These are phyloP conservation scores for Microdochium paspali DNA, from an alignment of 2,329 filamentous ascomycete genomes.

Conservation along the genomic window DNA sequence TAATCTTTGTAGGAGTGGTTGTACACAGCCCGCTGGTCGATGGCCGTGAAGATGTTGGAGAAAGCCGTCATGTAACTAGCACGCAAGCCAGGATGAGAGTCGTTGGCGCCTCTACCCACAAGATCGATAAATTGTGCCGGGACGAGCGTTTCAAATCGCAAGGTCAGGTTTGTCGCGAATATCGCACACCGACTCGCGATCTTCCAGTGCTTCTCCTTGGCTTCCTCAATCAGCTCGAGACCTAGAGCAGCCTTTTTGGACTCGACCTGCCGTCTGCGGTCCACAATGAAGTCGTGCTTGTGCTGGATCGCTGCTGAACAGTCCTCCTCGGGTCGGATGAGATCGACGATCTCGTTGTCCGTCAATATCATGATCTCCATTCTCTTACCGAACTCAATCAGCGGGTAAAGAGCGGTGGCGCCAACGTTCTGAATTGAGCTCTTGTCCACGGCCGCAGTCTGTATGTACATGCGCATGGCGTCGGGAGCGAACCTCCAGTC, in stretches of 20 bases:
- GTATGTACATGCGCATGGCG: slow-evolving; percentile 83
- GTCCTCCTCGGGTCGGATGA: slow-evolving; percentile 61
- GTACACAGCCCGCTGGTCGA: slow-evolving; percentile 80
- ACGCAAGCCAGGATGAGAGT: slow-evolving; percentile 80
- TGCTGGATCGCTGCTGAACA: slow-evolving; percentile 51
- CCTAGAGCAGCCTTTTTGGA: slow-evolving; percentile 73
- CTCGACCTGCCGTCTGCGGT: slow-evolving; percentile 70
- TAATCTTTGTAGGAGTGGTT: slow-evolving; percentile 83
- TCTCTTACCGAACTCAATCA: slow-evolving; percentile 87
- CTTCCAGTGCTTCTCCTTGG: slow-evolving; percentile 87
- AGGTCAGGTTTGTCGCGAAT: slow-evolving; percentile 81
- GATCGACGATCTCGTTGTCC: slow-evolving; percentile 59
- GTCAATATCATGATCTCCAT: slow-evolving; percentile 80
- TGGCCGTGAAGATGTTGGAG: slow-evolving; percentile 65
- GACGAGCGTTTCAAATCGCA: slow-evolving; percentile 84
- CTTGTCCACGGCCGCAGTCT: slow-evolving; percentile 84
- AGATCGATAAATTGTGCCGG: slow-evolving; percentile 76
- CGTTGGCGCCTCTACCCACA: slow-evolving; percentile 72
- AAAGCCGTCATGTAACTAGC: slow-evolving; percentile 75
- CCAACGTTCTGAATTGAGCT: slow-evolving; percentile 88
- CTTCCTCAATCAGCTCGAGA: slow-evolving; percentile 68
- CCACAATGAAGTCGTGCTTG: slow-evolving; percentile 64
- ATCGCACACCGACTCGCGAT: slow-evolving; percentile 83
- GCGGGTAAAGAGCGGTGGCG: slow-evolving; percentile 68
- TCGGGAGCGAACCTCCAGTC: slow-evolving; percentile 94